These are phyloP conservation scores for Mycosarcoma maydis DNA, from an alignment of 1,284 basidiomycete species.

Conservation along the genomic window DNA sequence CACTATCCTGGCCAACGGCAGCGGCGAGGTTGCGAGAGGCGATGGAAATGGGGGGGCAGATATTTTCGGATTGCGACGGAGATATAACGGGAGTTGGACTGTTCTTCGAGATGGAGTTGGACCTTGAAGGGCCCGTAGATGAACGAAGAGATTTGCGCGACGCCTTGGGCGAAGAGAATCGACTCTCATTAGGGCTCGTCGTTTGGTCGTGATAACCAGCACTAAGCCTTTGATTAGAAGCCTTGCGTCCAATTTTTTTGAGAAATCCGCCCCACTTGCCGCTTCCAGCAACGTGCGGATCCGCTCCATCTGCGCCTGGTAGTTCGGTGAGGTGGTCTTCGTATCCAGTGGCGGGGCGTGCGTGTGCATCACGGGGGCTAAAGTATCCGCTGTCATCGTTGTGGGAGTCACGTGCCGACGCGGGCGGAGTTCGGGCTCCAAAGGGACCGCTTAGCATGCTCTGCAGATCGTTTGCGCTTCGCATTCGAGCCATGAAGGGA, in stretches of 20 bases:
- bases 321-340: constrained; percentile 10
- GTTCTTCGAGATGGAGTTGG: constrained; percentile 13
- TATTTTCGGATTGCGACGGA: constrained; percentile 25
- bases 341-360: constrained; percentile 14
- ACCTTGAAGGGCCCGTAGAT: constrained; percentile 9
- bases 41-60: constrained; percentile 5
- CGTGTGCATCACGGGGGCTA: constrained; percentile 8
- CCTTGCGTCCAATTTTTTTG: constrained; percentile 52
- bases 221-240: constrained; percentile 33
- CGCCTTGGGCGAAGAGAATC: constrained; percentile 25
- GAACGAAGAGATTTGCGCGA: constrained; percentile 27
- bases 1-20: constrained; percentile 2
- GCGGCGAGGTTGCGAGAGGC: constrained; percentile 18
- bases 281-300: constrained; percentile 7
- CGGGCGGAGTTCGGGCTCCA: constrained; percentile 10
- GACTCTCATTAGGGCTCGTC: constrained; percentile 18
- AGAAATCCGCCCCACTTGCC: constrained; percentile 47
- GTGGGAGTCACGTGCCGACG: constrained; percentile 18
- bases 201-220: constrained; percentile 12
- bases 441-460: constrained; percentile 12
- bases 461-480: constrained; percentile 41
- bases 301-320: constrained; percentile 8
- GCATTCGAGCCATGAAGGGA: constrained; percentile 28
- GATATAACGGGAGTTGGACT: constrained; percentile 13
- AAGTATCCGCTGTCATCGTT: constrained; percentile 23